A percentile compares a stretch with the other conserved stretches of the same genome.
Evolutionary conservation across 306 rosid genomes (phyloP).

Genomic region (Quercus rubra): DNA sequence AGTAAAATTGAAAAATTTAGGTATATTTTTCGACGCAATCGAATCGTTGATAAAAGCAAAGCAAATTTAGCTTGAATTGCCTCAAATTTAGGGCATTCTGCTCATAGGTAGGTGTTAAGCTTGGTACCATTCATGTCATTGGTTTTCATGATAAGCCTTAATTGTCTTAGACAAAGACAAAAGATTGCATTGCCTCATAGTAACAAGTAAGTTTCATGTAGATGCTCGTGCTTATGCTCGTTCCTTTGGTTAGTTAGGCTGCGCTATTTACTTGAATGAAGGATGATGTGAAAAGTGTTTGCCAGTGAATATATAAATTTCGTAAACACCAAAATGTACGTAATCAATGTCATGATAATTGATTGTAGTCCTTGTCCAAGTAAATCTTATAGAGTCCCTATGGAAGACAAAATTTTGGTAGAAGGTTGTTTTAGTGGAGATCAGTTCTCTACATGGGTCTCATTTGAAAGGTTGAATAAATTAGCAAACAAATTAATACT

Average conservation of each 20-base stretch:
- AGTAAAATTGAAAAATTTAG: too few species aligned
- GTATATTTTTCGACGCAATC: too few species aligned
- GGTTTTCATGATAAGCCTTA: too few species aligned
- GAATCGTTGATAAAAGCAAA: too few species aligned
- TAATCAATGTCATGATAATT: background rate
- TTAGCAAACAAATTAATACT: background rate
- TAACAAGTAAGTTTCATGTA: background rate
- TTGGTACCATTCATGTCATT: too few species aligned
- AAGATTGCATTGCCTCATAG: too few species aligned
- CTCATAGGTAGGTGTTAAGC: too few species aligned
- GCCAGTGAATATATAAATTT: background rate
- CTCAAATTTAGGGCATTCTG: too few species aligned
- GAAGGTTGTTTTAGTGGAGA: background rate
- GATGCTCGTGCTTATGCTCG: background rate
- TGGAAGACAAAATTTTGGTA: background rate
- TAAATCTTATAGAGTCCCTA: background rate
- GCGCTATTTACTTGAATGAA: background rate
- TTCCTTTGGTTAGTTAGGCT: background rate
- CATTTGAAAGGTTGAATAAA: background rate
- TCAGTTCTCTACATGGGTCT: too few species aligned
- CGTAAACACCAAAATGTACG: background rate
- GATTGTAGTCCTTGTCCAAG: background rate
- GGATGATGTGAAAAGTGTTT: background rate
- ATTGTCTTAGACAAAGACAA: too few species aligned
- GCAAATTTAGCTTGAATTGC: too few species aligned